phyloP scores from a whole-genome alignment of 768 basidiomycete species.

The Strobilomyces dryophilus region DNA sequence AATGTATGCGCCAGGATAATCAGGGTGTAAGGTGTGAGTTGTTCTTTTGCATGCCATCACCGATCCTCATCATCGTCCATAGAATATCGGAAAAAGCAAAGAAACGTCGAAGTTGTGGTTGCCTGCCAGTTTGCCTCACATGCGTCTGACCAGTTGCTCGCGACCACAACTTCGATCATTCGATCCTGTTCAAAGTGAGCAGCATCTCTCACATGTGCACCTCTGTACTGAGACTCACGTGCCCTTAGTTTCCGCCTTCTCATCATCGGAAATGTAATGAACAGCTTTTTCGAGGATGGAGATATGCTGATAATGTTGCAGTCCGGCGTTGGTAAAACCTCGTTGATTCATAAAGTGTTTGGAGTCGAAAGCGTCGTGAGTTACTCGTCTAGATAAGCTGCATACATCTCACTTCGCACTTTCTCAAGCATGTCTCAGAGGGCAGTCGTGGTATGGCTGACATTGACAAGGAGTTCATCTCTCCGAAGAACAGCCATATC shows the following conservation, averaged over 20 bases:
- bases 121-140: background rate
- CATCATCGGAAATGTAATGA: conserved; percentile 14
- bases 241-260: conserved; percentile 10
- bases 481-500: conserved; percentile 1
- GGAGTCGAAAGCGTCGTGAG: conserved; percentile 11
- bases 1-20: background rate
- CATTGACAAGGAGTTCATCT: background rate
- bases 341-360: conserved; percentile 5
- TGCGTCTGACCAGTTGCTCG: conserved; percentile 1
- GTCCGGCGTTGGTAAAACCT: background rate
- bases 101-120: background rate
- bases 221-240: background rate
- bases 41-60: background rate
- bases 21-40: conserved; percentile 4
- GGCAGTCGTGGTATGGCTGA: background rate
- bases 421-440: conserved; percentile 1
- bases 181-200: conserved; percentile 12
- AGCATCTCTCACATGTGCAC: background rate
- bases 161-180: conserved; percentile 6
- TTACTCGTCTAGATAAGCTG: background rate
- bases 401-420: background rate
- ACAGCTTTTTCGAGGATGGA: background rate
- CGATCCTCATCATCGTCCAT: background rate
- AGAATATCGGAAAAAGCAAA: conserved; percentile 11
- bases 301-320: background rate